Evolutionary conservation across 163 green algal species (phyloP).

Genomic region (Chlamydomonas reinhardtii): DNA sequence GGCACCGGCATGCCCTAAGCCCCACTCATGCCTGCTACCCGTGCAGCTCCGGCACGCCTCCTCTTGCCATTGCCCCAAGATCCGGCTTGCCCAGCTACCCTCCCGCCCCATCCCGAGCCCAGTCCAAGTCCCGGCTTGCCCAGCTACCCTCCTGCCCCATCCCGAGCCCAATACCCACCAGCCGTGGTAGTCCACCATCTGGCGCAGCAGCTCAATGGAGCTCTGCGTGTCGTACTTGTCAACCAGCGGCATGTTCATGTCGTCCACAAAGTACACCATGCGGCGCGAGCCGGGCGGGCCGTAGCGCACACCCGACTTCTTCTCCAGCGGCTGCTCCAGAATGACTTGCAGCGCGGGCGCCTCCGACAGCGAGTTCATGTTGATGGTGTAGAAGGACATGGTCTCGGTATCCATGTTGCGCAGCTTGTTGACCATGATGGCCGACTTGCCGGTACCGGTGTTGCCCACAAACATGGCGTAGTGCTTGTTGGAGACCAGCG

Average conservation of each 20-base stretch:
- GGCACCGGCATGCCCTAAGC: too few relatives aligned
- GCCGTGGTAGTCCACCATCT: constrained; percentile 92
- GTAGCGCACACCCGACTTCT: constrained; percentile 87
- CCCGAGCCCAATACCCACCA: constrained; percentile 56
- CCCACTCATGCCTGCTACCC: too few relatives aligned
- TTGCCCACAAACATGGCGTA: constrained; percentile 96
- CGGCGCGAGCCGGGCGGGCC: constrained; percentile 83
- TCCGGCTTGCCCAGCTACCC: too few relatives aligned
- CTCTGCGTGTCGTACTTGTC: constrained; percentile 98
- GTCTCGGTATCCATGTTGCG: constrained; percentile 83
- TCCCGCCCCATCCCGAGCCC: too few relatives aligned
- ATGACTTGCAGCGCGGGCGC: constrained; percentile 75
- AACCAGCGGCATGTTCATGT: constrained; percentile 93
- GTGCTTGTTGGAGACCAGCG: constrained; percentile 85
- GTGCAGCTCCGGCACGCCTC: too few relatives aligned
- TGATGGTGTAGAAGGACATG: constrained; percentile 83
- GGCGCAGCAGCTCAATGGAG: constrained; percentile 88
- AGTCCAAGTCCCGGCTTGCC: too few relatives aligned
- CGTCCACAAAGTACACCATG: constrained; percentile 94
- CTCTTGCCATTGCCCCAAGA: too few relatives aligned
- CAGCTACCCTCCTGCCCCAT: too few relatives aligned
- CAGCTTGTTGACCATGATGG: constrained; percentile 92
- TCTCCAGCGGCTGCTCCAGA: constrained; percentile 89
- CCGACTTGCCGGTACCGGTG: constrained; percentile 93
- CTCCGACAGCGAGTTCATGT: constrained; percentile 92